These are phyloP conservation scores for Scutellaria baicalensis DNA, from an alignment of 257 asterid species.

Conservation along the genomic window DNA sequence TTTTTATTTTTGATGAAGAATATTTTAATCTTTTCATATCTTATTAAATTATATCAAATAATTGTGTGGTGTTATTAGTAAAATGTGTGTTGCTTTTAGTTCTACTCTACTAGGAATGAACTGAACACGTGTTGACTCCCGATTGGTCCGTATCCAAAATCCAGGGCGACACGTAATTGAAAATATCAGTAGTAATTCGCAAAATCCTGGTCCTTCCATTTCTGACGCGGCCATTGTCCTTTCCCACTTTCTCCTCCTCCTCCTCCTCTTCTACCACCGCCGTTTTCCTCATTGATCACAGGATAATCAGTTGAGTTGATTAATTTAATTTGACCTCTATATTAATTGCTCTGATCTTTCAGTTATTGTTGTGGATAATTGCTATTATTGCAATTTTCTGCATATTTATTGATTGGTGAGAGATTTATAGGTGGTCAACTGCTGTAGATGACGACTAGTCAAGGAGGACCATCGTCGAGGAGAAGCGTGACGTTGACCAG, in stretches of 20 bases:
- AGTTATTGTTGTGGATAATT: constrained; percentile 5
- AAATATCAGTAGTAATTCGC: neutral
- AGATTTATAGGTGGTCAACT: constrained; percentile 18
- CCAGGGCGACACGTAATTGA: neutral
- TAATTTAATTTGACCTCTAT: neutral
- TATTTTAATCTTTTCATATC: no score
- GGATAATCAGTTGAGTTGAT: constrained; percentile 9
- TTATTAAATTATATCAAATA: no score
- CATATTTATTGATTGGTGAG: neutral
- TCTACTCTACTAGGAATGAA: no score
- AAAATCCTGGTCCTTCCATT: constrained; percentile 21
- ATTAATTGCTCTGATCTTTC: neutral
- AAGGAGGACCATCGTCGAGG: constrained; percentile 61
- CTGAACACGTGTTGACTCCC: neutral
- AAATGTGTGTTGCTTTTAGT: no score
- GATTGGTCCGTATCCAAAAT: neutral
- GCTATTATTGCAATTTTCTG: neutral
- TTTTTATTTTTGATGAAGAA: no score
- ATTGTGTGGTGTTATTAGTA: no score
- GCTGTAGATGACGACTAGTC: constrained; percentile 42
- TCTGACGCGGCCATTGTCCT: constrained; percentile 21
- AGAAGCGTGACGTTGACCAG: constrained; percentile 57
- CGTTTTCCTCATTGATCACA: constrained; percentile 12
- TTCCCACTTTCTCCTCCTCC: neutral
- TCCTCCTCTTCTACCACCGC: constrained; percentile 12